A percentile compares a stretch with the other conserved stretches of the same genome.
phyloP scores from a whole-genome alignment of 1,139 yeast genomes.

The Diutina siamensis region DNA sequence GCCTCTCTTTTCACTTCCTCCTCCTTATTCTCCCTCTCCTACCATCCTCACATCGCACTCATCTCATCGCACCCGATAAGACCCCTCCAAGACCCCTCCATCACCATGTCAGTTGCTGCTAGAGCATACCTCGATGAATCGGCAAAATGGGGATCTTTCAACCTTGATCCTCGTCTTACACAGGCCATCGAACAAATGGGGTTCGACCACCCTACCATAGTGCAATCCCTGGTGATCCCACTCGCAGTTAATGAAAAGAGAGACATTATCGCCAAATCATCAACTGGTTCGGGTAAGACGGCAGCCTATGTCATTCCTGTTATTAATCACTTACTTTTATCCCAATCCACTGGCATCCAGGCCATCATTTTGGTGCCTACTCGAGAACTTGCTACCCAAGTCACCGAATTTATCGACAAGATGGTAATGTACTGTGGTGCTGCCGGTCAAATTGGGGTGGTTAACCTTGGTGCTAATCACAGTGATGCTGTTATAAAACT shows the following conservation, averaged over 20 bases:
- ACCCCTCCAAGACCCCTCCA: too few relatives aligned
- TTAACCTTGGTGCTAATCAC: conserved; percentile 65
- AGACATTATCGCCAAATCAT: conserved; percentile 80
- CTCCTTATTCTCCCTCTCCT: not conserved
- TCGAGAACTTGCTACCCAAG: conserved; percentile 79
- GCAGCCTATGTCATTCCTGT: conserved; percentile 77
- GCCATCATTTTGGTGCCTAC: conserved; percentile 75
- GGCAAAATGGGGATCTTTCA: conserved; percentile 58
- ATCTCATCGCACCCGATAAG: not conserved
- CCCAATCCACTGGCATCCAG: conserved; percentile 24
- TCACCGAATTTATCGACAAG: conserved; percentile 54
- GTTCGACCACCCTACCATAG: conserved; percentile 74
- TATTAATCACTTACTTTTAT: conserved; percentile 46
- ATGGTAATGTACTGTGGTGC: conserved; percentile 64
- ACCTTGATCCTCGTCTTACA: conserved; percentile 66
- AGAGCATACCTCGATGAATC: conserved; percentile 49
- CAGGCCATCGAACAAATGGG: conserved; percentile 83
- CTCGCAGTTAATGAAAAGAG: conserved; percentile 77
- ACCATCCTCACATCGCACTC: not conserved
- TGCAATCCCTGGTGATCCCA: conserved; percentile 88
- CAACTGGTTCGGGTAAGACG: conserved; percentile 88
- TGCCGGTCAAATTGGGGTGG: conserved; percentile 33
- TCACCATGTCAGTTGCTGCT: conserved; percentile 1
- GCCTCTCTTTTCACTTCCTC: not conserved
- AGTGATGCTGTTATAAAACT: conserved; percentile 67